Evolutionary conservation across 169 alveolate genomes (phyloP).

Genomic region (Plasmodium relictum): DNA sequence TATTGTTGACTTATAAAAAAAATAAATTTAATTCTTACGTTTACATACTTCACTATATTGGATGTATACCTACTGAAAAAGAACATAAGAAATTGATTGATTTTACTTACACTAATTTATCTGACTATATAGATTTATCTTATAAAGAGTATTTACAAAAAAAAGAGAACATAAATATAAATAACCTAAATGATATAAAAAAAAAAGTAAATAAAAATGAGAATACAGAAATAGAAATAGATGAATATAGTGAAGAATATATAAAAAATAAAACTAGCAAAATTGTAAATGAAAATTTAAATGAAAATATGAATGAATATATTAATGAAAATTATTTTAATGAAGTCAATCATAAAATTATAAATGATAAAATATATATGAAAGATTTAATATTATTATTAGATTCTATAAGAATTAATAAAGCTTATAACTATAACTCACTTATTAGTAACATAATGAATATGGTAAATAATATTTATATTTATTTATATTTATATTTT

Average conservation of each 20-base stretch:
- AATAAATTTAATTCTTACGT: slow-evolving; percentile 52
- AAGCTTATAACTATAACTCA: slow-evolving; percentile 16
- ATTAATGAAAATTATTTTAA: slow-evolving; percentile 3
- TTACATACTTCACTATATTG: slow-evolving; percentile 53
- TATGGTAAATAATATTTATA: slow-evolving; percentile 39
- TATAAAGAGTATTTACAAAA: slow-evolving; percentile 15
- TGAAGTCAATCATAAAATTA: slow-evolving; percentile 38
- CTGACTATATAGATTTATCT: slow-evolving; percentile 27
- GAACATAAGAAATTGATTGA: slow-evolving; percentile 4
- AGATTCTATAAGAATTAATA: slow-evolving; percentile 50
- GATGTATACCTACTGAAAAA: slow-evolving; percentile 5
- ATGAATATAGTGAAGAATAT: not conserved
- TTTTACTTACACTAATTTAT: slow-evolving; percentile 20
- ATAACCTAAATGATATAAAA: not conserved
- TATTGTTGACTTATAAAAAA: slow-evolving; percentile 36
- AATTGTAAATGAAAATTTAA: not conserved
- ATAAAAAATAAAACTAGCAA: not conserved
- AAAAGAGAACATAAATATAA: not conserved
- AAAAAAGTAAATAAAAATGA: not conserved
- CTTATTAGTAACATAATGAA: slow-evolving; percentile 1
- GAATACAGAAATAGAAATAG: no score
- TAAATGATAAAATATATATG: slow-evolving; percentile 42
- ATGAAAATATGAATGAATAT: not conserved
- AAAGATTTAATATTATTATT: slow-evolving; percentile 55
- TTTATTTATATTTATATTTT: not conserved